A percentile compares a stretch with the other conserved stretches of the same genome.
Evolutionary conservation across 495 filamentous ascomycete species (phyloP).

Genomic region (Talaromyces borbonicus): DNA sequence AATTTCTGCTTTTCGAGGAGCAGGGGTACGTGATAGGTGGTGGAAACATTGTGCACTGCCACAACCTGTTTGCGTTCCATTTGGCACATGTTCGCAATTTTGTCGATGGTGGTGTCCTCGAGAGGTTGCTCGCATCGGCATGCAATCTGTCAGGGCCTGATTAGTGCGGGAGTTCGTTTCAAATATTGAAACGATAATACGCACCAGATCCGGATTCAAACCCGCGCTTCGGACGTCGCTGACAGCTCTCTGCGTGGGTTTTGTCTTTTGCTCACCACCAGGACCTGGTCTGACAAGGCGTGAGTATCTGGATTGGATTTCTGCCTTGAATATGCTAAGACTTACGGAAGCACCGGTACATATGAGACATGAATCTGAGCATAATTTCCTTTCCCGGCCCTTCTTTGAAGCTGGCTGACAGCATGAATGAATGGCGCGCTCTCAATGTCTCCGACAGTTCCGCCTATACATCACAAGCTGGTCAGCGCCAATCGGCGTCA

Average conservation of each 20-base stretch:
- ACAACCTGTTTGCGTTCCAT: slow-evolving; percentile 73
- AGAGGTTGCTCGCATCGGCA: slow-evolving; percentile 77
- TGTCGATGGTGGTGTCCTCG: slow-evolving; percentile 63
- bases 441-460: slow-evolving; percentile 87
- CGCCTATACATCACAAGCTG: slow-evolving; percentile 30
- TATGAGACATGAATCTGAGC: slow-evolving; percentile 76
- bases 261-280: slow-evolving; percentile 88
- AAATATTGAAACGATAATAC: slow-evolving; percentile 12
- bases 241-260: slow-evolving; percentile 89
- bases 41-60: slow-evolving; percentile 73
- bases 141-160: slow-evolving; percentile 50
- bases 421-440: slow-evolving; percentile 84
- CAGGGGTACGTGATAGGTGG: slow-evolving; percentile 86
- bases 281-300: slow-evolving; percentile 23
- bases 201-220: slow-evolving; percentile 75
- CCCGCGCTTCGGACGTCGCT: slow-evolving; percentile 71
- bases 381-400: slow-evolving; percentile 72
- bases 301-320: slow-evolving; percentile 11
- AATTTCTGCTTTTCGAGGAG: slow-evolving; percentile 76
- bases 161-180: slow-evolving; percentile 4
- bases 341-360: slow-evolving; percentile 49
- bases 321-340: neutral
- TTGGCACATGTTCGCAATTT: slow-evolving; percentile 82
- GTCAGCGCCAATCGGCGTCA: neutral
- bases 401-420: slow-evolving; percentile 61